Base-by-base conservation (phyloP, 1,284 basidiomycete genomes). In the Mycosarcoma maydis region DNA sequence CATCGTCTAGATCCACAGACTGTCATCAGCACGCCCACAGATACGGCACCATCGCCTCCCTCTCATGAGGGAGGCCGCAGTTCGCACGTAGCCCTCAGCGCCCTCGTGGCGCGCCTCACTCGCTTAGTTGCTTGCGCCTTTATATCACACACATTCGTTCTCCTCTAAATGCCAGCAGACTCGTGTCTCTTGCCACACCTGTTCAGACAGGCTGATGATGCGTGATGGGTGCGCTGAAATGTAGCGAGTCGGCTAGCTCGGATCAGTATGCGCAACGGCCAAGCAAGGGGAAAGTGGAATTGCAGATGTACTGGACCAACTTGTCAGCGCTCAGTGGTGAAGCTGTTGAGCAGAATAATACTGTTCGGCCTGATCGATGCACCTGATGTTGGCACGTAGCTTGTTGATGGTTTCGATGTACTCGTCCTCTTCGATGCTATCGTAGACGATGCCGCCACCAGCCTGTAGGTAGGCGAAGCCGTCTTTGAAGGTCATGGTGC, bases 401-500 rank as follows among this genome's bases (percentile, higher is more conserved):
- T 98, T 98, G 86, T 98, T 97, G 78, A 98, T 85, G 22, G 94
- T 98, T 83, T 98, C 95, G 4, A 90, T 83, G 77, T 94, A 98
- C 82, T 99, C 96, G 38, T 98, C 95, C 80, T 97, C 92, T 83
- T 99, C 96, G 10, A 94, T 89, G 76, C 92, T 95, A 83, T 99
- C 96, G 72, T 90, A 94, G 3, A 99, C 96, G 75, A 99, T 98
- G 3, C 96, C 96, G 40, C 96, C 96, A 69, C 84, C 85, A 0
- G 96, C 94, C 83, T 98, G 95, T 44, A 98, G 84, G 82, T 97
- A 98, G 9, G 90, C 94, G 17, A 88, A 85, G 1, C 94, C 94
- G 74, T 95, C 88, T 83, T 95, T 97, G 86, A 98, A 97, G 3
- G 90, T 88, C 94, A 98, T 98, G 2, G 95, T 98, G 37, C 96